Base-by-base conservation (phyloP, 345 rosid species). In the Salix dunnii region DNA sequence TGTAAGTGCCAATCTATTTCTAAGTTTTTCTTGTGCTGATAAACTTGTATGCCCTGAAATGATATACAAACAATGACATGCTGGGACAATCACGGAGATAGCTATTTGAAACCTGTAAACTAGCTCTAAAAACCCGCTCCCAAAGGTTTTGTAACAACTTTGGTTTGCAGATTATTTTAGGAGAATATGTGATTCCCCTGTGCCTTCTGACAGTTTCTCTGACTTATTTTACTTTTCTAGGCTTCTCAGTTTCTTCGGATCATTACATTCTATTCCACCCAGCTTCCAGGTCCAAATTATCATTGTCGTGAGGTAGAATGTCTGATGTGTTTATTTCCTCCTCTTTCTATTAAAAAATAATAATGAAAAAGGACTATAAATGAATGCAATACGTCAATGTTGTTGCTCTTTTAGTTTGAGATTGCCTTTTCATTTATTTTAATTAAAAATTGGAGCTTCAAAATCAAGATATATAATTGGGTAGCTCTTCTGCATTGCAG, bases 271-370 rank as follows among this genome's bases (percentile, higher is more conserved):
- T 96, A 92, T 79, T 88, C 99, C 7, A 96, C 99, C 25, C 98
- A 92, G 87, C 98, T 93, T 84, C 99, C 99, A 18, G 99, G 99
- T 72, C 99, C 99, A 68, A 95, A 95, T 78, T 93, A 95, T 77
- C 99, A 95, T 78, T 95, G 99, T 77, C 94, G 96, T 0, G 96
- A 91, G 99, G 99, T 94, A 89, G 36, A 70, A 12, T 78, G 68
- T 49, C 58, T 28, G 10, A 70, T 13, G 27, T 18, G 21, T 70
- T 27, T 58, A 58, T 58, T 58, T 58, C 42, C 67, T 67, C 18
- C 63, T 36, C 67, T 33, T 33, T 5, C 36, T 33, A 33, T 33
- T 5, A 33, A 33, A 33, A 33, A 33, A 0, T n/a, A 33, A 5
- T 4, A 5, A 33, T 5, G 11, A 16, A 43, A 31, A 35, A 3